Evolutionary conservation across 148 eudicot genomes (phyloP).

Genomic region (Vaccinium corymbosum): DNA sequence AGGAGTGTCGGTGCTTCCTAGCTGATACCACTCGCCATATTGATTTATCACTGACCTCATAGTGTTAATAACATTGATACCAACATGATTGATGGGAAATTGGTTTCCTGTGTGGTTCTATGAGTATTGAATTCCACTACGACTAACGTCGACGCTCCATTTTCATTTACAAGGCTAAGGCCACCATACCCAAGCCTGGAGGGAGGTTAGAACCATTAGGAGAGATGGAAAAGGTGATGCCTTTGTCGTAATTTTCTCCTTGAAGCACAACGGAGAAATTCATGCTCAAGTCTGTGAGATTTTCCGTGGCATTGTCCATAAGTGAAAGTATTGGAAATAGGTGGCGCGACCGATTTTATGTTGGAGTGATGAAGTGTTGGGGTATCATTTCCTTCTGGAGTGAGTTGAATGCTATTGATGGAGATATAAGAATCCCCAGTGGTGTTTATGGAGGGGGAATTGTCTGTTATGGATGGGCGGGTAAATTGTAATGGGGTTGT

Average conservation of each 20-base stretch:
- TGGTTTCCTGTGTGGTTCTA: not conserved
- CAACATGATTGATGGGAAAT: not conserved
- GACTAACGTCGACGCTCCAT: not conserved
- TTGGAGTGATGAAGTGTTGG: not conserved
- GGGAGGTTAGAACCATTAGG: slow-evolving; percentile 10
- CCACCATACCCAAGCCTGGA: not conserved
- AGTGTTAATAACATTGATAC: not conserved
- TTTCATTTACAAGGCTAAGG: slow-evolving; percentile 11
- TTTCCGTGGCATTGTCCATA: slow-evolving; percentile 11
- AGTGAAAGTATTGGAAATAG: slow-evolving; percentile 10
- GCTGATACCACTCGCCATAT: not conserved
- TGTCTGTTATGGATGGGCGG: not conserved
- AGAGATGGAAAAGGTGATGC: slow-evolving; percentile 1
- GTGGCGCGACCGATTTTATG: slow-evolving; percentile 4
- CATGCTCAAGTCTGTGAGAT: slow-evolving; percentile 13
- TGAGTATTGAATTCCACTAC: slow-evolving; percentile 25
- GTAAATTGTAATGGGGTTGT: slow-evolving; percentile 12
- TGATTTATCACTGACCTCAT: not conserved
- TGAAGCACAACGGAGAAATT: slow-evolving; percentile 13
- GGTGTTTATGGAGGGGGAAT: not conserved
- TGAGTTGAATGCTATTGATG: slow-evolving; percentile 10
- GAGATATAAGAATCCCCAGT: slow-evolving; percentile 14
- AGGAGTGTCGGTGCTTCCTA: too few relatives aligned
- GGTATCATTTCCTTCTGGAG: not conserved
- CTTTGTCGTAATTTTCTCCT: not conserved